Conservation (phyloP, 2,329 filamentous ascomycete genomes). For the Onygena corvina region DNA sequence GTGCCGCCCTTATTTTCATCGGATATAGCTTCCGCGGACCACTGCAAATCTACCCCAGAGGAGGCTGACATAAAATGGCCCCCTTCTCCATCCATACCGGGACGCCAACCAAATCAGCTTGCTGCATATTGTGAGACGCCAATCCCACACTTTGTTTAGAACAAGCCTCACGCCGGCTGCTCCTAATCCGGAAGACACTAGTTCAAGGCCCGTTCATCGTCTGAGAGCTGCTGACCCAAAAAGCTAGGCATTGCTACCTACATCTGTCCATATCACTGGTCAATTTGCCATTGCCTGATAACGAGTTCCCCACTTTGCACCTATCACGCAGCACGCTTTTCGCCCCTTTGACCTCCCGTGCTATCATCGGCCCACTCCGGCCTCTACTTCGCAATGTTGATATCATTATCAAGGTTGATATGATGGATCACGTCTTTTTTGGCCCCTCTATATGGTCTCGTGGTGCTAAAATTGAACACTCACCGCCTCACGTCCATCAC, state of each 20-base stretch:
- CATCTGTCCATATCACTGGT: neutral
- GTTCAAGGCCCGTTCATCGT: neutral
- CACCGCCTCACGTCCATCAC: neutral
- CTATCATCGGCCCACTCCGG: neutral
- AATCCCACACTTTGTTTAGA: constrained; percentile 4
- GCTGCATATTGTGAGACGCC: neutral
- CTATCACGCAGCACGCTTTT: neutral
- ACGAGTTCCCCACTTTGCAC: neutral
- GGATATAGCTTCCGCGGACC: neutral
- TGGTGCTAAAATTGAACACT: too few relatives aligned
- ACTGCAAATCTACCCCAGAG: neutral
- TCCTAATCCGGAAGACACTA: constrained; percentile 6
- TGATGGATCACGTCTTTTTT: neutral
- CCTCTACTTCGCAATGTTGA: neutral
- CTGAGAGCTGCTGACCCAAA: neutral
- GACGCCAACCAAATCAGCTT: neutral
- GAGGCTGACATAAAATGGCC: constrained; percentile 2
- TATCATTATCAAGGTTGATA: too few relatives aligned
- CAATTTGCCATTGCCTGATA: neutral
- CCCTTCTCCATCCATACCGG: neutral
- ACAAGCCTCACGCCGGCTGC: neutral
- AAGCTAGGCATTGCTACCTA: neutral
- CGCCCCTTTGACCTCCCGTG: neutral
- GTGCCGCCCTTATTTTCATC: neutral
- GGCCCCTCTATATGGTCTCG: too few relatives aligned